A percentile compares a stretch with the other conserved stretches of the same genome.
These are phyloP conservation scores for Cyclotella choctawhatcheeana DNA, from an alignment of 108 stramenopile species.

Conservation along the genomic window DNA sequence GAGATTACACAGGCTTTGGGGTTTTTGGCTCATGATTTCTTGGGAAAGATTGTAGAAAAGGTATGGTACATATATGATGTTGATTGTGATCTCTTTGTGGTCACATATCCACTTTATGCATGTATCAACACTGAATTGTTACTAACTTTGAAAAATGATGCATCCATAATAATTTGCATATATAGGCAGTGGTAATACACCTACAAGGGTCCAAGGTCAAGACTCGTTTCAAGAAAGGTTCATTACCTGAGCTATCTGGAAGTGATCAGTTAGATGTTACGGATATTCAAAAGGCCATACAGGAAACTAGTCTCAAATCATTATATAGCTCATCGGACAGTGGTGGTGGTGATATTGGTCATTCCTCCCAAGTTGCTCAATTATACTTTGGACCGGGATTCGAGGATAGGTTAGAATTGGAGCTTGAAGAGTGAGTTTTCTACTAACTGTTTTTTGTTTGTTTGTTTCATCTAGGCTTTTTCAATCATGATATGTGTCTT, in stretches of 20 bases:
- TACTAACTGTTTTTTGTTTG: no score
- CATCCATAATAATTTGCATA: no score
- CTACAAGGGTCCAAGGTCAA: conserved; percentile 12
- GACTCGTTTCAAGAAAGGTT: conserved; percentile 21
- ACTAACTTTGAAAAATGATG: no score
- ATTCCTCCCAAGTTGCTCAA: conserved; percentile 57
- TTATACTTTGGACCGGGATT: conserved; percentile 89
- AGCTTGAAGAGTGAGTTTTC: conserved; percentile 74
- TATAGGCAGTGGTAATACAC: conserved; percentile 35
- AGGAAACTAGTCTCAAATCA: conserved; percentile 59
- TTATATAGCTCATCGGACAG: conserved; percentile 52
- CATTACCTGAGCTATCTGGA: conserved; percentile 54
- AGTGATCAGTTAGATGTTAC: conserved; percentile 58
- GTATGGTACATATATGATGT: no score
- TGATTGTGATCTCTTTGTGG: no score
- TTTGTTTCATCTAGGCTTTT: background rate
- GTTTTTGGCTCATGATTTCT: conserved; percentile 80
- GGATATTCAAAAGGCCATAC: conserved; percentile 63
- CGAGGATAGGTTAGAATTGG: conserved; percentile 83
- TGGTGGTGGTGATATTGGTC: conserved; percentile 29
- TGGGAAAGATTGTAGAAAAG: conserved; percentile 85
- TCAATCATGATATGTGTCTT: background rate
- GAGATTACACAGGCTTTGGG: conserved; percentile 78
- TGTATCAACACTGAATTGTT: no score
- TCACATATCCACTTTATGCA: no score